Evolutionary conservation across 345 rosid genomes (phyloP).

Genomic region (Moricandia arvensis): DNA sequence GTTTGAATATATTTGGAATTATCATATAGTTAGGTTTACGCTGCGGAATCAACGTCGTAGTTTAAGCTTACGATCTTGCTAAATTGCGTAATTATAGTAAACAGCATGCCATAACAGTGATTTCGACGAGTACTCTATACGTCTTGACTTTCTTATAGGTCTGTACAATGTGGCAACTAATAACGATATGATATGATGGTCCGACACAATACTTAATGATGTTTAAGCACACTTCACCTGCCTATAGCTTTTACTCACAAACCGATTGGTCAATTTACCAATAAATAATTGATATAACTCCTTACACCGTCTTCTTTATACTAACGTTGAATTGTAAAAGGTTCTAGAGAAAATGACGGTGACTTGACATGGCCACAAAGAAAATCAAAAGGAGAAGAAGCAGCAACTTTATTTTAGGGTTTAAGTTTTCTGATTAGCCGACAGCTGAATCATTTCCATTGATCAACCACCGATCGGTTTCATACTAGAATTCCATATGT

Average conservation of each 20-base stretch:
- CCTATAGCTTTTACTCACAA: constrained; percentile 16
- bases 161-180: neutral
- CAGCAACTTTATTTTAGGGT: neutral
- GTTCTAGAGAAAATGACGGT: neutral
- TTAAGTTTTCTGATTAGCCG: neutral
- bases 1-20: neutral
- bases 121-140: constrained; percentile 21
- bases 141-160: constrained; percentile 12
- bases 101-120: constrained; percentile 23
- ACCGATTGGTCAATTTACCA: constrained; percentile 25
- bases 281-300: constrained; percentile 15
- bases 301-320: neutral
- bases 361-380: neutral
- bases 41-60: constrained; percentile 31
- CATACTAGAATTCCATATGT: neutral
- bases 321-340: neutral
- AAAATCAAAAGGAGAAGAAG: neutral
- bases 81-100: constrained; percentile 7
- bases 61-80: constrained; percentile 13
- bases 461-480: neutral
- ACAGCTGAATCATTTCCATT: neutral
- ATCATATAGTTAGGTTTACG: constrained; percentile 4
- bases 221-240: constrained; percentile 37
- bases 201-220: constrained; percentile 39
- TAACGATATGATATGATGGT: neutral